phyloP scores from a whole-genome alignment of 805 yeast genomes.

The Candida namnaoensis region DNA sequence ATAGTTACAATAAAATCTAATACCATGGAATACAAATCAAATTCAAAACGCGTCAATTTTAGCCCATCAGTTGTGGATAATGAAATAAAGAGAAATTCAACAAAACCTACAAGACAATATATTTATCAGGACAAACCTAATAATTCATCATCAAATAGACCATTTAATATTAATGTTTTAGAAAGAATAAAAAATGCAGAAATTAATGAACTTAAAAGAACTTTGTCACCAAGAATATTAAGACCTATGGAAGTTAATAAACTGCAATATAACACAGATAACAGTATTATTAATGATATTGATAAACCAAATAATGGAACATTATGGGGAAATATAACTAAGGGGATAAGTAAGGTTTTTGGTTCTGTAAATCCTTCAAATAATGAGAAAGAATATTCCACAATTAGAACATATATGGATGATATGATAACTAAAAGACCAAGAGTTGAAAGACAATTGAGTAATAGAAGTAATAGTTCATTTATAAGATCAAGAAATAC shows the following conservation, averaged over 20 bases:
- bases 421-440: slow-evolving; percentile 8
- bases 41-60: background rate
- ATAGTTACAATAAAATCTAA: no score
- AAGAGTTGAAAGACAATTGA: no score
- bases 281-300: no score
- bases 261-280: background rate
- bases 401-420: slow-evolving; percentile 15
- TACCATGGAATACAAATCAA: no score
- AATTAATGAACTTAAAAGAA: background rate
- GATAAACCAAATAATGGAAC: no score
- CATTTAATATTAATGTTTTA: background rate
- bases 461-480: no score
- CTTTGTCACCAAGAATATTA: background rate
- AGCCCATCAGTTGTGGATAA: background rate
- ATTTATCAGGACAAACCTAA: background rate
- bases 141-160: background rate
- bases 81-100: background rate
- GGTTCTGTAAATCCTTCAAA: background rate
- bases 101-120: no score
- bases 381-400: background rate
- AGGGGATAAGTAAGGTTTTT: background rate
- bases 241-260: background rate
- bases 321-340: background rate
- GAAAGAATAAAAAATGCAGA: background rate
- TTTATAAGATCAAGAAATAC: no score